Conservation (phyloP, 495 filamentous ascomycete genomes). For the Neurospora sp. region DNA sequence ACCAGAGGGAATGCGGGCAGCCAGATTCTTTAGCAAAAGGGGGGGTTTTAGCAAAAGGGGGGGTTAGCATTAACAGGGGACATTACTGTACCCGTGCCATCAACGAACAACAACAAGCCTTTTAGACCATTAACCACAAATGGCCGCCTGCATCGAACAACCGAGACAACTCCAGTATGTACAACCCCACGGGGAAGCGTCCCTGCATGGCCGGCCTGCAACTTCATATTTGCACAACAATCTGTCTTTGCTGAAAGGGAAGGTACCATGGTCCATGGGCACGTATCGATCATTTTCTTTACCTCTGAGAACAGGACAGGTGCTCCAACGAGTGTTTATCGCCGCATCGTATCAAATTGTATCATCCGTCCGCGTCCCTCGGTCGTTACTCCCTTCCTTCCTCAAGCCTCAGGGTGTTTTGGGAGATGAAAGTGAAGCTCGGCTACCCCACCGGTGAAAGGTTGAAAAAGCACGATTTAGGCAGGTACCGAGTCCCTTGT, state of each 20-base stretch:
- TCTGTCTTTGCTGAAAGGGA: neutral
- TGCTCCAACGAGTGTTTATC: neutral
- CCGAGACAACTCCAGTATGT: neutral
- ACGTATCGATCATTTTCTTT: neutral
- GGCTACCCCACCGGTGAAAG: neutral
- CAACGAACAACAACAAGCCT: neutral
- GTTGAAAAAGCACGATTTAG: neutral
- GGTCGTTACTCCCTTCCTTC: neutral
- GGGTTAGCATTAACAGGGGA: too few species aligned
- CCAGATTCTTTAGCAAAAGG: too few species aligned
- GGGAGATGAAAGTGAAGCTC: neutral
- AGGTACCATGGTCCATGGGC: neutral
- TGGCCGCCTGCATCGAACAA: neutral
- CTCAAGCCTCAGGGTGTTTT: neutral
- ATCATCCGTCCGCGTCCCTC: neutral
- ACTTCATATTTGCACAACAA: neutral
- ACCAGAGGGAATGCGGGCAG: too few species aligned
- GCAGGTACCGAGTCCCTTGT: neutral
- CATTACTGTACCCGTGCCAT: neutral
- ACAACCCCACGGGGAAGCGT: neutral
- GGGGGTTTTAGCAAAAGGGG: too few species aligned
- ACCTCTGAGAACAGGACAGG: neutral
- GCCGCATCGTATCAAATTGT: neutral
- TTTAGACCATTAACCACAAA: neutral
- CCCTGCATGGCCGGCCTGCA: neutral